A percentile compares a stretch with the other conserved stretches of the same genome.
Conservation (phyloP, 2,329 filamentous ascomycete species). For the Pestalotiopsis sp. region DNA sequence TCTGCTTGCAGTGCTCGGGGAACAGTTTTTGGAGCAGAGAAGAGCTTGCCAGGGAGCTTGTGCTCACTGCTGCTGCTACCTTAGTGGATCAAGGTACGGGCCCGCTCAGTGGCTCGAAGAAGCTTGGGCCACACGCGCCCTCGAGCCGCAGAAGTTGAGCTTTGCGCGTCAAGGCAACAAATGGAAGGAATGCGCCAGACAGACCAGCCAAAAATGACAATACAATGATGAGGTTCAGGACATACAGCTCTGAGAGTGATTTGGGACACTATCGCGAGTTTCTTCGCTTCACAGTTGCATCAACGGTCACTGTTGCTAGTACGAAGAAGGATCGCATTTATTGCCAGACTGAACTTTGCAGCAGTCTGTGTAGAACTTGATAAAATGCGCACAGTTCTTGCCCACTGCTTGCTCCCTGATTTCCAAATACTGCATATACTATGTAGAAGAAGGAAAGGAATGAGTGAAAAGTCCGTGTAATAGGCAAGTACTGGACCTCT, state of each 20-base stretch:
- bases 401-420: neutral
- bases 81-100: neutral
- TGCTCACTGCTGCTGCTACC: neutral
- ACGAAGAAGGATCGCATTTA: neutral
- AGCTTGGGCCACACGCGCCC: neutral
- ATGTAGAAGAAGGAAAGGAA: neutral
- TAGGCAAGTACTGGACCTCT: neutral
- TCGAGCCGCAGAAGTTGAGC: neutral
- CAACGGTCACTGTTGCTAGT: neutral
- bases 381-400: neutral
- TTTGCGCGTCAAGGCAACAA: too few species aligned
- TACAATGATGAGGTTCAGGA: neutral
- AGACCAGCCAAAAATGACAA: neutral
- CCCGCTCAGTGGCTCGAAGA: neutral
- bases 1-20: neutral
- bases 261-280: neutral
- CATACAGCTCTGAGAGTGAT: neutral
- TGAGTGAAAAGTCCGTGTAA: neutral
- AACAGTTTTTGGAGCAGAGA: neutral
- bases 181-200: too few species aligned
- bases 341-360: neutral
- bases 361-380: neutral
- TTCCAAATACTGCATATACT: neutral
- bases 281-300: neutral
- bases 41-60: neutral